Evolutionary conservation across 2,329 filamentous ascomycete species (phyloP).

Genomic region (Pseudogymnoascus sp.): DNA sequence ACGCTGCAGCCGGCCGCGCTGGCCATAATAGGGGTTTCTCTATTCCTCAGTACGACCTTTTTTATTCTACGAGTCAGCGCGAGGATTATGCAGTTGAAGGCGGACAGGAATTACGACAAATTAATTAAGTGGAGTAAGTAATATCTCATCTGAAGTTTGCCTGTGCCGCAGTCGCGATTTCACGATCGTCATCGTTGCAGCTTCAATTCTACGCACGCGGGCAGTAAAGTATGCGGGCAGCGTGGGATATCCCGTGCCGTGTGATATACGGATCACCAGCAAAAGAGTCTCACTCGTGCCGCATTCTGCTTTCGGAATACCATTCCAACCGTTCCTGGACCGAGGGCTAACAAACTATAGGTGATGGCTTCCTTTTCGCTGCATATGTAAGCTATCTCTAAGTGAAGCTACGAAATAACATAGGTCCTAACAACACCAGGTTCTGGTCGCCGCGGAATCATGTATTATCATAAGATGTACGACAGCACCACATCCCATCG

Average conservation of each 20-base stretch:
- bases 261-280: neutral
- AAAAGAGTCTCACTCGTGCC: neutral
- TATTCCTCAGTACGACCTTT: constrained; percentile 6
- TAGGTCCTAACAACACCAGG: neutral
- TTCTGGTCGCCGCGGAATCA: constrained; percentile 4
- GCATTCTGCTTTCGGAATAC: neutral
- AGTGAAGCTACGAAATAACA: neutral
- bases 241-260: neutral
- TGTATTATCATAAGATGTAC: neutral
- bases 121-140: constrained; percentile 12
- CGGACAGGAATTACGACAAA: neutral
- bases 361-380: neutral
- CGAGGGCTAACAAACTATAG: neutral
- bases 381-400: neutral
- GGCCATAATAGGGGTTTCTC: constrained; percentile 8
- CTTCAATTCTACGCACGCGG: neutral
- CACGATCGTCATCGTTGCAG: neutral
- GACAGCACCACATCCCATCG: neutral
- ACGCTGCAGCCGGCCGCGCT: constrained; percentile 8
- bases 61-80: constrained; percentile 7
- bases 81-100: constrained; percentile 6
- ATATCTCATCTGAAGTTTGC: constrained; percentile 23
- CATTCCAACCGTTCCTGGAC: neutral
- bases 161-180: neutral
- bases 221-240: neutral